Evolutionary conservation across 352 stramenopile species (phyloP).

Genomic region (Phytophthora pini): DNA sequence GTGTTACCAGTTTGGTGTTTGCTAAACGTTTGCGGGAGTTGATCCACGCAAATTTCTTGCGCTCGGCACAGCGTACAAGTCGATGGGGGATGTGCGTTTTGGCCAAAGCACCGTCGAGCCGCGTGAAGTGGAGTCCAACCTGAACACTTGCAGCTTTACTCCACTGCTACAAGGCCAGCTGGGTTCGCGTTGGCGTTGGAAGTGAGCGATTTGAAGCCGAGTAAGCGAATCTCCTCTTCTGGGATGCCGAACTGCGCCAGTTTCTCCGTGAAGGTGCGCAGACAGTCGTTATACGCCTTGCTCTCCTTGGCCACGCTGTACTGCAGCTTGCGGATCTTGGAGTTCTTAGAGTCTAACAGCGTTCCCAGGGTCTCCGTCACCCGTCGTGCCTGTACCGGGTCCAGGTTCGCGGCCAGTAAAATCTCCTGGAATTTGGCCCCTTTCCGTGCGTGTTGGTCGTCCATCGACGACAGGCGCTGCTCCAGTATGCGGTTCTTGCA

Average conservation of each 20-base stretch:
- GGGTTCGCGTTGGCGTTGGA: conserved; percentile 70
- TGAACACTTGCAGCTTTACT: no score
- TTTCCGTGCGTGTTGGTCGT: conserved; percentile 82
- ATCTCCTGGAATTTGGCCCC: conserved; percentile 73
- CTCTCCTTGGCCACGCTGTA: conserved; percentile 75
- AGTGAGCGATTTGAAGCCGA: conserved; percentile 67
- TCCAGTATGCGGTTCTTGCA: conserved; percentile 92
- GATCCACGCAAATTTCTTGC: no score
- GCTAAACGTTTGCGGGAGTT: no score
- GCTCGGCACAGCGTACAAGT: no score
- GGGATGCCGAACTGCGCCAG: conserved; percentile 70
- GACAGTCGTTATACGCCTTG: conserved; percentile 82
- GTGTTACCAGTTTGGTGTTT: no score
- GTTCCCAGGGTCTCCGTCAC: conserved; percentile 77
- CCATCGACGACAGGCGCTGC: conserved; percentile 79
- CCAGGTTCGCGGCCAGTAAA: conserved; percentile 73
- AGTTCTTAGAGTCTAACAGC: conserved; percentile 70
- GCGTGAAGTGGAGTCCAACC: no score
- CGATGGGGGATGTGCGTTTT: no score
- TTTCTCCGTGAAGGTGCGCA: conserved; percentile 79
- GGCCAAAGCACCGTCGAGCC: no score
- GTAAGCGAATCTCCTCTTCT: conserved; percentile 70
- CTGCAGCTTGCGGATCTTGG: conserved; percentile 62
- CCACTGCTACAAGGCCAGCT: conserved; percentile 73
- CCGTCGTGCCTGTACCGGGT: conserved; percentile 67